phyloP scores from a whole-genome alignment of 2,329 filamentous ascomycete genomes.

The Thielaviopsis populi region DNA sequence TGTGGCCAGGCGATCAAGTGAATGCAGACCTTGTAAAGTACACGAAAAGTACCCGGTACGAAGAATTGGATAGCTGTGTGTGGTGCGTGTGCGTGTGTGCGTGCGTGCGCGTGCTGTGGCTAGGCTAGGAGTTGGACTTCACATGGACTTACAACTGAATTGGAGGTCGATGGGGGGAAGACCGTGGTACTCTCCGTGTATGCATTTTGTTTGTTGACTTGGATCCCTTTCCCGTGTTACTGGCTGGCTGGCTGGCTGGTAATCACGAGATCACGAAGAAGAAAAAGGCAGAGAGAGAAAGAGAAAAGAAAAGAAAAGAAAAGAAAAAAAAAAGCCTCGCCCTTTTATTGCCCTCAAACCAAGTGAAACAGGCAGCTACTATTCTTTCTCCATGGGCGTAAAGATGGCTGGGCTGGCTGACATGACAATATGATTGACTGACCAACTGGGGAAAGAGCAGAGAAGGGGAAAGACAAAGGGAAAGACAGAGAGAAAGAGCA shows the following conservation, averaged over 20 bases:
- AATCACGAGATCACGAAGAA: not conserved
- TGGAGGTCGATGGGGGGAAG: not conserved
- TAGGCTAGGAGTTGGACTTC: not conserved
- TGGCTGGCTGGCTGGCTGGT: not conserved
- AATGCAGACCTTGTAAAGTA: conserved; percentile 1
- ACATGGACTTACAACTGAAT: conserved; percentile 1
- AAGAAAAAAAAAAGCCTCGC: not conserved
- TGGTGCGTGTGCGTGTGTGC: too few relatives aligned
- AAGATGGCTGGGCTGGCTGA: not conserved
- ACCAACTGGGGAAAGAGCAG: too few relatives aligned
- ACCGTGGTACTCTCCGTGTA: not conserved
- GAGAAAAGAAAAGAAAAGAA: not conserved
- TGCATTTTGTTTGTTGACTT: conserved; percentile 1
- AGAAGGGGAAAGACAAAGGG: too few relatives aligned
- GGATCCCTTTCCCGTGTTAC: not conserved
- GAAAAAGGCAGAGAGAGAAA: not conserved
- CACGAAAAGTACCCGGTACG: conserved; percentile 12
- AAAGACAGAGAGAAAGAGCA: not conserved
- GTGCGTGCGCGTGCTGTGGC: too few relatives aligned
- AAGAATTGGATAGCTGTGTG: not conserved
- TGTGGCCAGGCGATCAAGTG: not conserved
- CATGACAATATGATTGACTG: too few relatives aligned
- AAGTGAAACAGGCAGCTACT: not conserved
- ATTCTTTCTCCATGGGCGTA: not conserved
- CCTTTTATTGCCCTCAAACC: not conserved